Evolutionary conservation across 345 rosid species (phyloP), one percentile per base, ranked within the genome.

Genomic region (Brassica juncea): DNA sequence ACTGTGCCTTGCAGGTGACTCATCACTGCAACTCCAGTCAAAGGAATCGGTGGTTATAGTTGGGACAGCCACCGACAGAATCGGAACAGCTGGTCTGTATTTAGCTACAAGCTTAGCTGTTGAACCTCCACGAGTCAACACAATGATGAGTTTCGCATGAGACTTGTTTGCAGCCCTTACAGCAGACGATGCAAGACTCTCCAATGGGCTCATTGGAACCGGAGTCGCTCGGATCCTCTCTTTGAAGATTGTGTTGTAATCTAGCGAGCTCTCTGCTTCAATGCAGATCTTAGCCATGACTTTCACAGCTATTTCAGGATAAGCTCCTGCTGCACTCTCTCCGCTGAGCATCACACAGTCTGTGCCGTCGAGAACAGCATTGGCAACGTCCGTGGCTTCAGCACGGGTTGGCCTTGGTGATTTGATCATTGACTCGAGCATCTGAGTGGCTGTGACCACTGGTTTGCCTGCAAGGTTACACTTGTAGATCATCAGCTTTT

Each of bases 401-500:
- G 98, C 97, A 52, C 93, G 94, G 9, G 98, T 91, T 72, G 98
- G 97, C 54, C 98, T 81, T 5, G 97, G 98, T 75, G 97, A 91
- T 86, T 93, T 93, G 21, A 93, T 93, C 97, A 91, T 93, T 14
- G 98, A 93, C 76, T 91, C 98, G 3, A 93, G 94, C 97, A 93
- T 91, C 82, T 91, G 98, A 52, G 98, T 93, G 25, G 98, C 97
- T 2, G 97, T 93, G 12, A 91, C 94, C 62, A 93, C 98, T 12
- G 98, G 98, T 86, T 93, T 93, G 72, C 97, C 97, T 0, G 84
- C 94, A 65, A 89, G 88, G 82, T 89, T 93, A 81, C 98, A 93
- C 83, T 93, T 91, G 89, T 93, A 93, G 74, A 93, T 93, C 98
- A 93, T 93, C 98, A 93, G 84, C 85, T 93, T 93, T 39, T 93